Evolutionary conservation across 163 green algal genomes (phyloP), one percentile per base, ranked within the genome.

Genomic region (Scenedesmus sp.): DNA sequence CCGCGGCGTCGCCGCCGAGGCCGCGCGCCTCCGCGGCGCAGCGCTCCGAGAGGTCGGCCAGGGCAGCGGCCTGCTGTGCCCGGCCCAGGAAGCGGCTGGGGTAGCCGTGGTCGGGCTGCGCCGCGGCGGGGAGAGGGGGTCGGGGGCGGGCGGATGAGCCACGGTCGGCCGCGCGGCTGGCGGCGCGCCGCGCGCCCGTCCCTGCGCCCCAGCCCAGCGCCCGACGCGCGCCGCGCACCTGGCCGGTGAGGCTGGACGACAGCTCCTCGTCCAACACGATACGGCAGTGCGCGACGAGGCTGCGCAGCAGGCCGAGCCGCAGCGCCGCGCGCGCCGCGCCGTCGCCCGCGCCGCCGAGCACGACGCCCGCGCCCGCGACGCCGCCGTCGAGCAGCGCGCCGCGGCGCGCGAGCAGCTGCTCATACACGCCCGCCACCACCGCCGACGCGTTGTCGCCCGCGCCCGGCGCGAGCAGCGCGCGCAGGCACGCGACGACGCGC

Each of bases 351-450:
- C 63, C 54, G 0, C 63, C 75, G 13, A 69, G 31, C 44, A 62
- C 75, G n/a, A 64, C 57, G 7, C 28, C 63, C 10, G 51, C 75
- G 31, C 63, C 64, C 50, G 50, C 39, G 22, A 70, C 63, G 33
- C 53, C 75, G n/a, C 51, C 75, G 33, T 62, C 64, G 18, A 62
- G 51, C 51, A 60, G n/a, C 1, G 63, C 53, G 2, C 62, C 62
- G 0, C 63, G 28, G n/a, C 34, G 51, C 4, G 63, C 39, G 50
- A 94, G 86, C 67, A 96, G 83, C 36, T 71, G 48, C 69, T 94
- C 88, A 69, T 96, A 95, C 34, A 87, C 81, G 1, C 85, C 72
- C 24, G 85, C 87, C n/a, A 92, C 85, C 4, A 84, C 70, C 3
- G 77, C 75, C 20, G 80, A 85, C 14, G 84, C 42, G 26, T 64